A percentile compares a stretch with the other conserved stretches of the same genome.
These are phyloP conservation scores for Canna indica DNA, from an alignment of 176 grass and related monocot species.

Conservation along the genomic window DNA sequence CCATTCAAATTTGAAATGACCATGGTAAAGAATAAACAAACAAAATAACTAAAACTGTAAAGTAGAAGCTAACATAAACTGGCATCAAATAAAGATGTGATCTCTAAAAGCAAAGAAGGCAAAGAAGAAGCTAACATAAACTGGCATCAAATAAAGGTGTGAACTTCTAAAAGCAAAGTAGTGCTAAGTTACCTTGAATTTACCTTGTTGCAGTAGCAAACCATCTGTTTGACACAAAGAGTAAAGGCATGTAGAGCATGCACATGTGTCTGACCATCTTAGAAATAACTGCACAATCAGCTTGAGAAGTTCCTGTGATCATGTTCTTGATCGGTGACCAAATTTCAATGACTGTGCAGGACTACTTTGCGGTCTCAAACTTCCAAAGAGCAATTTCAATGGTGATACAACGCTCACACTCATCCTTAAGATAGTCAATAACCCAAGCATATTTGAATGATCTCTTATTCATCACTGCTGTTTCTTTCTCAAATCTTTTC, in stretches of 20 bases:
- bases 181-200: too few relatives aligned
- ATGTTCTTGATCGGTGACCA: slow-evolving; percentile 3
- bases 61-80: too few relatives aligned
- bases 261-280: slow-evolving; percentile 6
- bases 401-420: not conserved
- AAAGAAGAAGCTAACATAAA: too few relatives aligned
- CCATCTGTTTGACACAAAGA: slow-evolving; percentile 8
- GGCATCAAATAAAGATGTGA: too few relatives aligned
- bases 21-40: too few relatives aligned
- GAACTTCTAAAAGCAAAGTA: not conserved
- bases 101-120: too few relatives aligned
- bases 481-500: slow-evolving; percentile 8
- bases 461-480: slow-evolving; percentile 3
- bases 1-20: too few relatives aligned
- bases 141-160: not conserved
- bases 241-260: slow-evolving; percentile 6
- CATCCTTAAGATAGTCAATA: slow-evolving; percentile 1
- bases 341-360: not conserved
- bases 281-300: slow-evolving; percentile 13
- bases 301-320: slow-evolving; percentile 9
- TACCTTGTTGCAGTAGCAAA: slow-evolving; percentile 12
- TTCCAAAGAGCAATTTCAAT: slow-evolving; percentile 10
- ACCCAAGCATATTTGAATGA: slow-evolving; percentile 13
- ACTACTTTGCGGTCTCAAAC: slow-evolving; percentile 4
- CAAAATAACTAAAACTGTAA: too few relatives aligned